Evolutionary conservation across 2,329 filamentous ascomycete species (phyloP), one percentile per base, ranked within the genome.

Genomic region (Pseudogymnoascus sp.): DNA sequence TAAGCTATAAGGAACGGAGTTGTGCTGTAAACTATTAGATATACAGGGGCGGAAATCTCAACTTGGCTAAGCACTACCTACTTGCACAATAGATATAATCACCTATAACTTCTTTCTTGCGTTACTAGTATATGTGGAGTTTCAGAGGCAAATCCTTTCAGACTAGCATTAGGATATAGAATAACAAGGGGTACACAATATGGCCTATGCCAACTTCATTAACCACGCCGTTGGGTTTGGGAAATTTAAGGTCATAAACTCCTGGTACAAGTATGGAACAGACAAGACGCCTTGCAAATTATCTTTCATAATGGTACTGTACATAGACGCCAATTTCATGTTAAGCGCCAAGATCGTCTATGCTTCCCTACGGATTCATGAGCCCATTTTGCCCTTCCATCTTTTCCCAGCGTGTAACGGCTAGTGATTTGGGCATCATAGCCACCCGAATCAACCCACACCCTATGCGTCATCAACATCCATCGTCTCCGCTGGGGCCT

Each of bases 401-500:
- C 26, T 33, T 56, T 56, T 26, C 47, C n/a, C 26, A 31, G 47
- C 47, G 47, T 26, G 50, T 19, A 35, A 33, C 50, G n/a, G 29
- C 50, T 56, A 21, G 50, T 56, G 50, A 16, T 56, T 33, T 35
- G n/a, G 14, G 42, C 50, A 35, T 14, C n/a, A 56, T 56, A 21
- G 29, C 50, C 50, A 56, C 10, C 47, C 29, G 8, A 56, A 8
- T 33, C 61, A 10, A 47, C 62, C 38, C 59, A 66, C 61, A 16
- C 65, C 63, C 61, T 56, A 56, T 4, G 50, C 50, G 16, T 56
- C 66, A 64, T 81, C 79, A 61, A 80, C 78, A 69, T 80, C 77
- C 78, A 80, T 81, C 33, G 69, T 72, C 67, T 80, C 79, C 16
- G 71, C 76, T 67, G 76, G 72, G 72, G 76, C 74, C 73, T 77